A percentile compares a stretch with the other conserved stretches of the same genome.
These are phyloP conservation scores for Mytilinidion resinicola DNA, from an alignment of 495 filamentous ascomycete genomes.

Conservation along the genomic window DNA sequence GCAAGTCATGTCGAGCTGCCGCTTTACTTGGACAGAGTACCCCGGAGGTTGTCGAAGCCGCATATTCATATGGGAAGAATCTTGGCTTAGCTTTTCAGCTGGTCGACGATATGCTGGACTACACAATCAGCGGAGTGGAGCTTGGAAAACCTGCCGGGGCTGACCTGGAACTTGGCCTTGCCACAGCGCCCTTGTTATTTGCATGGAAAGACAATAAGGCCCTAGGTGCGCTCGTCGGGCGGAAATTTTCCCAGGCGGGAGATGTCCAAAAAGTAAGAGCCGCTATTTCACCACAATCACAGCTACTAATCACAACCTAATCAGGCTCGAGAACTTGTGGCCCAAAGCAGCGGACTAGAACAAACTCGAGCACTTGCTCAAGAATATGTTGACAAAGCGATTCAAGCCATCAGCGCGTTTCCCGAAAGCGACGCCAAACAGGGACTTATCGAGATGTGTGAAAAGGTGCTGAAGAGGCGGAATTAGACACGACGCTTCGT, in stretches of 20 bases:
- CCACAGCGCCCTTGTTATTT: slow-evolving; percentile 92
- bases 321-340: slow-evolving; percentile 79
- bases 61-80: slow-evolving; percentile 87
- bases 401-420: slow-evolving; percentile 70
- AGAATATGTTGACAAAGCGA: slow-evolving; percentile 84
- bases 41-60: slow-evolving; percentile 75
- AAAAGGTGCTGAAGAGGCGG: slow-evolving; percentile 81
- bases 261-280: slow-evolving; percentile 69
- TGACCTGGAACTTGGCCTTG: slow-evolving; percentile 86
- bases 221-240: slow-evolving; percentile 80
- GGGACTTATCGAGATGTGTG: slow-evolving; percentile 85
- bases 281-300: too few relatives aligned
- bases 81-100: slow-evolving; percentile 92
- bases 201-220: slow-evolving; percentile 88
- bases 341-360: slow-evolving; percentile 76
- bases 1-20: slow-evolving; percentile 86
- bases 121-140: slow-evolving; percentile 75
- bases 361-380: slow-evolving; percentile 84
- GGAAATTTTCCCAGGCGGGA: slow-evolving; percentile 77
- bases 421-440: slow-evolving; percentile 89
- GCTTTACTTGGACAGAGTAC: slow-evolving; percentile 77
- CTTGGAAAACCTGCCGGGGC: slow-evolving; percentile 93
- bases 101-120: slow-evolving; percentile 98
- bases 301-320: background rate
- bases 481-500: slow-evolving; percentile 48